Base-by-base conservation (phyloP, 129 eudicot species). In the Artemisia argyi region DNA sequence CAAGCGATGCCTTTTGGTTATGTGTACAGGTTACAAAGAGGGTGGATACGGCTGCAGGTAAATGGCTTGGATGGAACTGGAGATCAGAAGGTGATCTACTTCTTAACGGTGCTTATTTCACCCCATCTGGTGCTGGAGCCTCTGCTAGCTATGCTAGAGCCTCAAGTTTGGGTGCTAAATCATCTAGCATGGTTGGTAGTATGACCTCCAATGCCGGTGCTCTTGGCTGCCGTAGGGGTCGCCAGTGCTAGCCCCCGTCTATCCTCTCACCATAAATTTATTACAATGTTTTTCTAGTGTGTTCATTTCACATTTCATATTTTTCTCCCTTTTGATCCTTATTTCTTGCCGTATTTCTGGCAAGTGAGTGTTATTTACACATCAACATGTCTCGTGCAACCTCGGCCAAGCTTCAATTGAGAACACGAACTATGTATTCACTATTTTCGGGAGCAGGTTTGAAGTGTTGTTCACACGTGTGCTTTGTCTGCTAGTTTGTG, bases 31-130 rank as follows among this genome's bases (percentile, higher is more conserved):
- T 90, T 61, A 90, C 97, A 28, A 91, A 91, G 80, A 81, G 97
- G 58, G 91, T 85, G 32, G 85, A 85, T 1, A 83, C 91, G 8
- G 77, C 72, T 66, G 63, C 72, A 68, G 44, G 73, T 16, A 69
- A 74, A 56, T 91, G 97, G 97, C 82, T 83, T 49, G 90, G 91
- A n/a, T 91, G 97, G 97, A 91, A 91, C 63, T 91, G 97, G 97
- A 91, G 97, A 64, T 91, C 97, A 26, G 97, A 91, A 60, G 97
- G 97, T 10, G 97, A 91, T 69, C 39, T 91, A 48, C 74, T 91
- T 71, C 89, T 91, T 12, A 91, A 91, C 12, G 97, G 97, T 60
- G 97, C 97, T 49, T 91, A 87, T 66, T 91, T 91, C 77, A 85
- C 88, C 12, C 87, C 95, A 63, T 91, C 97, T 10, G 97, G 97